phyloP scores from a whole-genome alignment of 2,329 filamentous ascomycete genomes.

The Ascochyta fabae region DNA sequence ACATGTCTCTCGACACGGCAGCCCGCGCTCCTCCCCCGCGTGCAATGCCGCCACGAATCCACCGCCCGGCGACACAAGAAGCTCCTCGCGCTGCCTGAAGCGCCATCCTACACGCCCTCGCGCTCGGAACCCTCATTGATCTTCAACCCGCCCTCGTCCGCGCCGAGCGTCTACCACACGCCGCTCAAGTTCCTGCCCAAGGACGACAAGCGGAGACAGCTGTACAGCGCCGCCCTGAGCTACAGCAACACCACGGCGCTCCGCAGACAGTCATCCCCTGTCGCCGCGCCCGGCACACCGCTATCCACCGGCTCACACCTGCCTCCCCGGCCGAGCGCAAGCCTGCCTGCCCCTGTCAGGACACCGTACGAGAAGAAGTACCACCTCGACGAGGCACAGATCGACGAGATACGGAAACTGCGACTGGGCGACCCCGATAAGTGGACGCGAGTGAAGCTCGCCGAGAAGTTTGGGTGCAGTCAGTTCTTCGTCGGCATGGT shows the following conservation, averaged over 20 bases:
- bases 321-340: constrained; percentile 33
- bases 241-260: constrained; percentile 31
- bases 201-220: constrained; percentile 60
- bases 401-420: constrained; percentile 65
- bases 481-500: constrained; percentile 68
- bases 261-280: constrained; percentile 28
- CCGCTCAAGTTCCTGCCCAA: constrained; percentile 69
- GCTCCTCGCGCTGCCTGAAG: constrained; percentile 53
- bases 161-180: constrained; percentile 69
- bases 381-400: constrained; percentile 62
- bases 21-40: constrained; percentile 32
- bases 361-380: constrained; percentile 64
- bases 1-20: constrained; percentile 26
- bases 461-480: constrained; percentile 68
- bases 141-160: constrained; percentile 70
- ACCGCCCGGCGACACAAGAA: constrained; percentile 56
- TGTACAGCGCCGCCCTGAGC: constrained; percentile 50
- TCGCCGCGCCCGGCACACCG: constrained; percentile 41
- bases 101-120: constrained; percentile 51
- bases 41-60: constrained; percentile 52
- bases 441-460: constrained; percentile 66
- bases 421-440: constrained; percentile 61
- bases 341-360: constrained; percentile 58
- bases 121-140: constrained; percentile 48
- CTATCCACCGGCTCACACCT: constrained; percentile 27